phyloP scores from a whole-genome alignment of 2,329 filamentous ascomycete genomes.

The Boeremia exigua region DNA sequence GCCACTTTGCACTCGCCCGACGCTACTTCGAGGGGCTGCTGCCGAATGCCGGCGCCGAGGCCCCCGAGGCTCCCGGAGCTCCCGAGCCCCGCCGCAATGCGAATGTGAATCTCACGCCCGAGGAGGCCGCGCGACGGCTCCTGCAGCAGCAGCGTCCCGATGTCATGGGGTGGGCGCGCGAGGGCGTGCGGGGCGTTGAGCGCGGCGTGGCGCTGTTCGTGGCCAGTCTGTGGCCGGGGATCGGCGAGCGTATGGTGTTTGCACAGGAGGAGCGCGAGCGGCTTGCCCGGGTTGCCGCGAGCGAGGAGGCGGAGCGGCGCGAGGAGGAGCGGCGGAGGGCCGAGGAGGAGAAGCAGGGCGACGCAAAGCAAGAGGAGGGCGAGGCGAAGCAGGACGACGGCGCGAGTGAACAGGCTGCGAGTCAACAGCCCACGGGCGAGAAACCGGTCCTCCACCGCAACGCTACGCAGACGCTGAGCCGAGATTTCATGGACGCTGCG shows the following conservation, averaged over 20 bases:
- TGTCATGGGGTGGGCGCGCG: slow-evolving; percentile 38
- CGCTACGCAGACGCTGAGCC: slow-evolving; percentile 8
- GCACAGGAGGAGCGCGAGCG: slow-evolving; percentile 58
- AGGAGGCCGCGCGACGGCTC: slow-evolving; percentile 51
- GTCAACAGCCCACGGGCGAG: background rate
- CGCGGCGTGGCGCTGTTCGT: slow-evolving; percentile 66
- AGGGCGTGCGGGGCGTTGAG: slow-evolving; percentile 56
- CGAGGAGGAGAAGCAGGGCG: slow-evolving; percentile 21
- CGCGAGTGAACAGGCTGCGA: background rate
- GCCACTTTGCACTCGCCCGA: slow-evolving; percentile 47
- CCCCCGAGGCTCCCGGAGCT: slow-evolving; percentile 5
- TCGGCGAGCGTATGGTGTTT: slow-evolving; percentile 66
- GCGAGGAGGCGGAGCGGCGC: slow-evolving; percentile 24
- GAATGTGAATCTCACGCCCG: no score
- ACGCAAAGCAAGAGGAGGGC: slow-evolving; percentile 21
- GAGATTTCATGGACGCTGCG: slow-evolving; percentile 7
- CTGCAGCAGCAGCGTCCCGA: slow-evolving; percentile 44
- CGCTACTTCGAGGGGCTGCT: slow-evolving; percentile 55
- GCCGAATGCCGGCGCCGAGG: slow-evolving; percentile 27
- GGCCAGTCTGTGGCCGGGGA: slow-evolving; percentile 66
- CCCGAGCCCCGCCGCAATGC: slow-evolving; percentile 22
- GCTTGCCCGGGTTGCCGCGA: slow-evolving; percentile 39
- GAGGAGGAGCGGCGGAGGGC: slow-evolving; percentile 27
- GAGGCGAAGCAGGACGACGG: slow-evolving; percentile 8
- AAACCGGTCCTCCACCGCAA: slow-evolving; percentile 14